Conservation (phyloP, 2,329 filamentous ascomycete genomes). For the Acephala macrosclerotiorum region DNA sequence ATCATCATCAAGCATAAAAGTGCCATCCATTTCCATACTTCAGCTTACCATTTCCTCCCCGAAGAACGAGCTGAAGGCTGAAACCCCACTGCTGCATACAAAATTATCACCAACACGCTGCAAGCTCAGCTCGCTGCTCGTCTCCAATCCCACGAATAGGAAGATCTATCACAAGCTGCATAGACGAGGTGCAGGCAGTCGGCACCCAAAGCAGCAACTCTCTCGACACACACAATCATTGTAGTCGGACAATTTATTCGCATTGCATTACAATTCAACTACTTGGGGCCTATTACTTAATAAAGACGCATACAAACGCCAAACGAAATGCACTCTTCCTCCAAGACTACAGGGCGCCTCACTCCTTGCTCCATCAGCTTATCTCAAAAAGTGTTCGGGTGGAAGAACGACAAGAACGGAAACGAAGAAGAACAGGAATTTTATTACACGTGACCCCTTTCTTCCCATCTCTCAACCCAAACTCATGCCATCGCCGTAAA, state of each 20-base stretch:
- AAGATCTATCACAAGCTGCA: not conserved
- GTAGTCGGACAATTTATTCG: not conserved
- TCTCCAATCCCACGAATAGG: slow-evolving; percentile 6
- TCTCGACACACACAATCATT: not conserved
- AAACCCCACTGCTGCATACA: slow-evolving; percentile 2
- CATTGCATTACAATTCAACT: slow-evolving; percentile 11
- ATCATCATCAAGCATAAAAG: not conserved
- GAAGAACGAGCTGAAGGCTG: not conserved
- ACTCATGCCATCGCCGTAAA: no score
- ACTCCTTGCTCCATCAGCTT: not conserved
- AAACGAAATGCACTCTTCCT: slow-evolving; percentile 1
- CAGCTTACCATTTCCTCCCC: not conserved
- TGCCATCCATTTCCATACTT: not conserved
- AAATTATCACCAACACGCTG: not conserved
- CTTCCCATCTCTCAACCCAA: not conserved
- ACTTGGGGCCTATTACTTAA: not conserved
- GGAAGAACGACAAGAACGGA: slow-evolving; percentile 1
- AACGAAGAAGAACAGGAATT: not conserved
- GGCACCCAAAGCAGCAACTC: not conserved
- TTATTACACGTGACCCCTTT: not conserved
- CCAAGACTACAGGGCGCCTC: not conserved
- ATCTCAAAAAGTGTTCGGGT: not conserved
- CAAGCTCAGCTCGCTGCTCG: not conserved
- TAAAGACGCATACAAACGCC: not conserved
- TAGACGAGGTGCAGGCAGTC: not conserved